These are phyloP conservation scores for Plectosphaerella sp. DNA, from an alignment of 2,329 filamentous ascomycete species.

Conservation along the genomic window DNA sequence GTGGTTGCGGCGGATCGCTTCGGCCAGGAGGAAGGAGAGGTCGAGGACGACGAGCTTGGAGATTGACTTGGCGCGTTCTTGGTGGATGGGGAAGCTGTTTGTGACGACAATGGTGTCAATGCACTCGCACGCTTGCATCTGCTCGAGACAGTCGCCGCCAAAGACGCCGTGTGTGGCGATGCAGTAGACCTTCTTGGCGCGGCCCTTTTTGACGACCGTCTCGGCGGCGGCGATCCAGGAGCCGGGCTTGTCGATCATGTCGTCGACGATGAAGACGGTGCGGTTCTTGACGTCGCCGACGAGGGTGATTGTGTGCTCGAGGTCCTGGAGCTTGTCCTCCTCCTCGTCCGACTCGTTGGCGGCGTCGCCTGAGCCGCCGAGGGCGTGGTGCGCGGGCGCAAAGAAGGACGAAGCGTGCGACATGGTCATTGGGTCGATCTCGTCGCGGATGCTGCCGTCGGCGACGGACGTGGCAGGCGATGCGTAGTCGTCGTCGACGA, in stretches of 20 bases:
- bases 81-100: slow-evolving; percentile 90
- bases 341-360: slow-evolving; percentile 85
- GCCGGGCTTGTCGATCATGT: slow-evolving; percentile 97
- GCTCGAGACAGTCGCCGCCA: slow-evolving; percentile 80
- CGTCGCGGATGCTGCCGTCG: slow-evolving; percentile 61
- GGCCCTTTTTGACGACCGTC: slow-evolving; percentile 88
- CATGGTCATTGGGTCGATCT: slow-evolving; percentile 72
- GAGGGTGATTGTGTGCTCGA: slow-evolving; percentile 95
- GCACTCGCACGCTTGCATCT: slow-evolving; percentile 87
- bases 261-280: slow-evolving; percentile 91
- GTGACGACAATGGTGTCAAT: slow-evolving; percentile 94
- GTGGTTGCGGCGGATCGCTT: slow-evolving; percentile 93
- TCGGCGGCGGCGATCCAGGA: slow-evolving; percentile 98
- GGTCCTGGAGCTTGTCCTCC: slow-evolving; percentile 78
- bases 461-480: slow-evolving; percentile 69
- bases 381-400: slow-evolving; percentile 61
- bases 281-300: slow-evolving; percentile 89
- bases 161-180: slow-evolving; percentile 97
- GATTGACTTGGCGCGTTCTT: slow-evolving; percentile 63
- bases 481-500: slow-evolving; percentile 89
- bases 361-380: slow-evolving; percentile 82
- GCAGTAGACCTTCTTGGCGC: slow-evolving; percentile 91
- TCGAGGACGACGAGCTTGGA: slow-evolving; percentile 88
- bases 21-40: slow-evolving; percentile 79
- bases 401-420: slow-evolving; percentile 79